Evolutionary conservation across 2,329 filamentous ascomycete species (phyloP).

Genomic region (Diaporthe eres): DNA sequence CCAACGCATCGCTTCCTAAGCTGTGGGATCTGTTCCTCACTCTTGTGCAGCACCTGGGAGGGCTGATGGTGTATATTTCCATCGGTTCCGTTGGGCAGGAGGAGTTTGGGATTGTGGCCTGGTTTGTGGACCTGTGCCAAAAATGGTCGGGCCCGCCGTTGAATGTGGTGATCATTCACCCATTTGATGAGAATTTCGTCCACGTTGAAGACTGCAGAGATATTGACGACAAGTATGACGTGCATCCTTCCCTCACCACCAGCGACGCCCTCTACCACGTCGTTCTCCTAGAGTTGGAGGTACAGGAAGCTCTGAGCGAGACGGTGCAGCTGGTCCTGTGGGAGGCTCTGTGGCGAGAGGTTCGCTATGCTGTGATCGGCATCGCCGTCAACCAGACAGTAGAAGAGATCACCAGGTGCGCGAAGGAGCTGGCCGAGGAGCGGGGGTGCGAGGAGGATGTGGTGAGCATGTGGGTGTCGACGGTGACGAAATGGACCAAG

Average conservation of each 20-base stretch:
- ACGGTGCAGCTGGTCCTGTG: constrained; percentile 47
- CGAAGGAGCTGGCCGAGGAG: constrained; percentile 35
- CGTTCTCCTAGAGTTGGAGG: constrained; percentile 45
- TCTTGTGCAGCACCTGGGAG: constrained; percentile 43
- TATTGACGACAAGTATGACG: constrained; percentile 49
- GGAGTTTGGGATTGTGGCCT: constrained; percentile 47
- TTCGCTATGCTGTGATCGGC: constrained; percentile 48
- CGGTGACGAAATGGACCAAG: constrained; percentile 43
- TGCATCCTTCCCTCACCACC: constrained; percentile 48
- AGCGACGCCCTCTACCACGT: constrained; percentile 50
- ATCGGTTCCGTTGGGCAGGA: constrained; percentile 48
- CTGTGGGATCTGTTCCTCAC: constrained; percentile 46
- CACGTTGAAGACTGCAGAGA: constrained; percentile 45
- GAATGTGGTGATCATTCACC: constrained; percentile 48
- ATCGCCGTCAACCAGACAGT: constrained; percentile 43
- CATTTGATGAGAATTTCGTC: constrained; percentile 46
- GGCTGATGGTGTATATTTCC: constrained; percentile 47
- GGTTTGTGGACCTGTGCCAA: constrained; percentile 45
- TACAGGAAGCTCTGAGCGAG: constrained; percentile 42
- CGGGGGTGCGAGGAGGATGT: constrained; percentile 17
- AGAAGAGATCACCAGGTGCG: constrained; percentile 39
- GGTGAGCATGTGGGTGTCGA: constrained; percentile 41
- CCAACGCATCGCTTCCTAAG: constrained; percentile 41
- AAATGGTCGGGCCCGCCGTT: constrained; percentile 47
- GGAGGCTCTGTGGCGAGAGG: constrained; percentile 49